Evolutionary conservation across 23 red algal species (phyloP), one percentile per base, ranked within the genome.

Genomic region (Gracilaria vermiculophylla): DNA sequence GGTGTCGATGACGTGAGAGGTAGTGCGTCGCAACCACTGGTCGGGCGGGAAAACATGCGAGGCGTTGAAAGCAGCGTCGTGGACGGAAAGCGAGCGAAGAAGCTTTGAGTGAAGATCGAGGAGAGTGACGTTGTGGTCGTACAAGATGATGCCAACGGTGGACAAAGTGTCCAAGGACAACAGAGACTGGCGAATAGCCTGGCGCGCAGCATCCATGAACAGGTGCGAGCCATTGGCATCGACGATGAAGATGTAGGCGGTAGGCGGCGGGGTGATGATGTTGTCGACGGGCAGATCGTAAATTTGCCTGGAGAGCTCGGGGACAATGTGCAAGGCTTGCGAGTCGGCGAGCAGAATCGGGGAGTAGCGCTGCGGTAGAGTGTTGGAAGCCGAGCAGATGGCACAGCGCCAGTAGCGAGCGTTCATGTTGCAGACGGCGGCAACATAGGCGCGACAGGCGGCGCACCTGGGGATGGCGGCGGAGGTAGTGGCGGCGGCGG

Each of bases 281-380:
- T 83, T 69, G 6, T 76, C 84, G 2, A 88, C 84, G 40, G 84
- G 84, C 42, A 77, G 33, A 77, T 88, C 69, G 33, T 88, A 88
- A 0, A 88, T 31, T 19, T 88, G 35, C n/a, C 69, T 76, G 2
- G 84, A 88, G 4, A 88, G 44, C 53, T 88, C 84, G 3, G 84
- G 84, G 25, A 88, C 69, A 35, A 64, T 39, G 33, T 88, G 47
- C 33, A 88, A 35, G 41, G 84, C 66, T 20, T 88, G 50, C 25
- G 69, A 39, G 10, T 39, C 49, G 12, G 72, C 62, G 2, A 64
- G 39, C 0, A 88, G 16, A 25, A 53, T 45, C 3, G 65, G 53
- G 23, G 72, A 58, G 48, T 88, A 88, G 32, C 84, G 84, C 11
- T 47, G 31, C 25, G 84, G 84, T 20, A 88, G 53, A 12, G 11